Conservation (phyloP, 805 yeast genomes). For the Saccharomycopsis sp. region DNA sequence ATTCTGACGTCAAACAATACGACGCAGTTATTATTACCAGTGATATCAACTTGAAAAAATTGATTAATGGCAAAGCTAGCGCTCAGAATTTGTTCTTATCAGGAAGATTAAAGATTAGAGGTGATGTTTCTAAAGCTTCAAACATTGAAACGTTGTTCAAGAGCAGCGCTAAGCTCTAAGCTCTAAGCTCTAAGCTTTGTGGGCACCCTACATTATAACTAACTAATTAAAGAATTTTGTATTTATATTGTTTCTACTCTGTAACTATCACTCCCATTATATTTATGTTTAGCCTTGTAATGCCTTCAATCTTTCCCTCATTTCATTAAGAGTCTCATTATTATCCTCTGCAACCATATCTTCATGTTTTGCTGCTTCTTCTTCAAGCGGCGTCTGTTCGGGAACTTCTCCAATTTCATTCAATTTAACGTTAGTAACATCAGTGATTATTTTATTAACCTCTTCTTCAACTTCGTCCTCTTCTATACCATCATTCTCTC, state of each 20-base stretch:
- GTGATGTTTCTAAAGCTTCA: constrained; percentile 89
- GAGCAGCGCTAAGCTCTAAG: neutral
- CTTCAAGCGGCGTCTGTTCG: constrained; percentile 24
- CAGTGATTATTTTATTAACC: constrained; percentile 53
- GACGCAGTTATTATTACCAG: constrained; percentile 61
- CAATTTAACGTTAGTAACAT: constrained; percentile 37
- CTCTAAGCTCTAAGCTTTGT: neutral
- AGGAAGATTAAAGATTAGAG: constrained; percentile 82
- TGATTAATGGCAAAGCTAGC: constrained; percentile 72
- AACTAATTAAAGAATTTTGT: neutral
- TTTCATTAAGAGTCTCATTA: constrained; percentile 66
- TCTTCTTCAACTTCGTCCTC: constrained; percentile 57
- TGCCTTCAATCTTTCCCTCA: constrained; percentile 85
- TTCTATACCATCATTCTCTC: constrained; percentile 58
- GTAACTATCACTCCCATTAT: too few species aligned
- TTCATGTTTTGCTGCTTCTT: constrained; percentile 31
- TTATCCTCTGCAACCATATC: constrained; percentile 45
- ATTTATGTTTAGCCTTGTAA: constrained; percentile 49
- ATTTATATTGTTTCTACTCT: too few species aligned
- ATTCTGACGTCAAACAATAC: constrained; percentile 41
- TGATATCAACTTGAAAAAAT: constrained; percentile 64
- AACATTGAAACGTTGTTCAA: neutral
- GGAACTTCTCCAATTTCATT: constrained; percentile 32
- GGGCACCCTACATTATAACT: too few species aligned
- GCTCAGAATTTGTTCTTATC: constrained; percentile 80